Conservation (phyloP, 371 early-diverging fungal species). For the Pancytospora philotis region DNA sequence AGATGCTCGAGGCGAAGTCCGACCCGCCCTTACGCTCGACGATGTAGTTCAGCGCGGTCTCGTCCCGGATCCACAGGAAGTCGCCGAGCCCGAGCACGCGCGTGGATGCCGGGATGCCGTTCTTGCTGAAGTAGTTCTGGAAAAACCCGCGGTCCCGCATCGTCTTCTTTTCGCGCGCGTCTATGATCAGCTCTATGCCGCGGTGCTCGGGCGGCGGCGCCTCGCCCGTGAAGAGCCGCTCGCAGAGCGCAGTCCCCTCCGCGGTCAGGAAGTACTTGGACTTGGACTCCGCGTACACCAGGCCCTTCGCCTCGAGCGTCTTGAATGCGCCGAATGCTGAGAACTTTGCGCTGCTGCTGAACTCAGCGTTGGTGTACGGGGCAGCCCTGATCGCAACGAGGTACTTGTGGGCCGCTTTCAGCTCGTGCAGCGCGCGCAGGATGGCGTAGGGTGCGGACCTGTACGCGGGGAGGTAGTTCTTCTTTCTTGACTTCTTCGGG, state of each 20-base stretch:
- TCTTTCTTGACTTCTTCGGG: not conserved
- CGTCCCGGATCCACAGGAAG: slow-evolving; percentile 60
- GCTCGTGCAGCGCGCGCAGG: slow-evolving; percentile 65
- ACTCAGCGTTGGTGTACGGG: slow-evolving; percentile 33
- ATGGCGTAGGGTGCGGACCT: slow-evolving; percentile 74
- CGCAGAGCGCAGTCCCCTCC: slow-evolving; percentile 27
- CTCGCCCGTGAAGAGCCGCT: slow-evolving; percentile 20
- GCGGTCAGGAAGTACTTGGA: slow-evolving; percentile 45
- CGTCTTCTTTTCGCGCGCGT: slow-evolving; percentile 53
- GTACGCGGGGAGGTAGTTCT: slow-evolving; percentile 67
- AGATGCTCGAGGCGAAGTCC: slow-evolving; percentile 76
- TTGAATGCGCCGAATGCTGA: slow-evolving; percentile 45
- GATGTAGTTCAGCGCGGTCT: slow-evolving; percentile 70
- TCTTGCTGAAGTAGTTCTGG: slow-evolving; percentile 32
- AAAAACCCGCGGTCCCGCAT: slow-evolving; percentile 44
- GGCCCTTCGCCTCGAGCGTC: slow-evolving; percentile 37
- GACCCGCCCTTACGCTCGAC: slow-evolving; percentile 82
- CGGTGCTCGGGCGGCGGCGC: not conserved
- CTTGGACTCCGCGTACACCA: slow-evolving; percentile 44
- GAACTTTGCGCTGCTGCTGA: slow-evolving; percentile 23
- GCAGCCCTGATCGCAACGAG: slow-evolving; percentile 23
- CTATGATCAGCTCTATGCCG: slow-evolving; percentile 43
- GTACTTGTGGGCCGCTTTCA: slow-evolving; percentile 43
- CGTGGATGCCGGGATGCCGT: slow-evolving; percentile 35
- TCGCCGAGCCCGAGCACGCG: slow-evolving; percentile 53